Base-by-base conservation (phyloP, 129 eudicot species). In the Rutidosis leptorrhynchoides region DNA sequence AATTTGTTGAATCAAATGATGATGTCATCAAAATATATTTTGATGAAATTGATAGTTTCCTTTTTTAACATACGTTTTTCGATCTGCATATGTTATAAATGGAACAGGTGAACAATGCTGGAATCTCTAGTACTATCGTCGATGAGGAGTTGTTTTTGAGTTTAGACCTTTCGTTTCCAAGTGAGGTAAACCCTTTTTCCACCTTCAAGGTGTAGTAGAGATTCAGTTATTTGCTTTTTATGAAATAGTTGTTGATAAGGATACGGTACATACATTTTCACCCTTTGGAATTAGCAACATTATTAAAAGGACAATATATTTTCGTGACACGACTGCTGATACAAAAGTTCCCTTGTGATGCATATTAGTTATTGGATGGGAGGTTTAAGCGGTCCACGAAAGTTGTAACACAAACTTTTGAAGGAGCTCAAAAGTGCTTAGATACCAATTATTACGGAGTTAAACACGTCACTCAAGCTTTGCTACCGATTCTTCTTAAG, bases 21-120 rank as follows among this genome's bases (percentile, higher is more conserved):
- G 63, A 72, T 68, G 20, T 40, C 35, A 25, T 58, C 32, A 11
- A 54, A 77, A 12, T 68, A 58, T 21, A 21, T 77, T 77, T 77
- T 58, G 77, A 71, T 71, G 73, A 77, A 54, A 68, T 77, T 6
- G 81, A 65, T 65, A 35, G 42, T 35, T 35, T 35, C 52, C 19
- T 1, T 8, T 17, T 11, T 17, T 21, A 0, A 5, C 2, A 11
- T 53, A 55, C 25, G 29, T 14, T 20, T 26, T 22, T 23, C 1
- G 30, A 26, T 23, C n/a, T 57, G 35, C 7, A 3, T 14, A 15
- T 23, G 0, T 64, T 2, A 10, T 17, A 12, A 42, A 29, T 30
- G 49, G 49, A 24, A 45, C 19, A 70, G 75, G 75, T 73, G 55
- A 79, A 74, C 66, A 79, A 74, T 58, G 77, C 77, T 33, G 83